These are phyloP conservation scores for Candida loeiensis DNA, from an alignment of 805 yeast genomes.

Conservation along the genomic window DNA sequence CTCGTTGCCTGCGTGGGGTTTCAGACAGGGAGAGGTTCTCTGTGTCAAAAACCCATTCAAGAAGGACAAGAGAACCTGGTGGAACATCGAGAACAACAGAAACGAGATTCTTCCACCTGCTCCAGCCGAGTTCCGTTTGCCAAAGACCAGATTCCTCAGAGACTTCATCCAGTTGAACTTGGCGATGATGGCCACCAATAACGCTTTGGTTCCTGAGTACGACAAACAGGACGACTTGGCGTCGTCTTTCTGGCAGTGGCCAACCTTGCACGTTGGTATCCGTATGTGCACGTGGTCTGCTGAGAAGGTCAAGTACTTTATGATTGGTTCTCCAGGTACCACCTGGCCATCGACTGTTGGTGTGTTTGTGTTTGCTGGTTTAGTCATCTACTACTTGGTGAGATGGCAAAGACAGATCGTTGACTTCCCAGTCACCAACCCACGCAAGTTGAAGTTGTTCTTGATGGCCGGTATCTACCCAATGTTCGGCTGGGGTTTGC, in stretches of 20 bases:
- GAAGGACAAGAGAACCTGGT: conserved; percentile 84
- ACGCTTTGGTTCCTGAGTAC: conserved; percentile 73
- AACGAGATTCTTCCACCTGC: conserved; percentile 59
- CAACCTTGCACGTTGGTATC: conserved; percentile 69
- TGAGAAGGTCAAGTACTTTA: conserved; percentile 55
- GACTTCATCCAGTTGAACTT: conserved; percentile 73
- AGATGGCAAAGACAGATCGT: conserved; percentile 72
- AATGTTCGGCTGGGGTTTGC: conserved; percentile 85
- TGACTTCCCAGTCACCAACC: conserved; percentile 46
- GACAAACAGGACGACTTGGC: conserved; percentile 72
- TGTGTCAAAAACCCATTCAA: conserved; percentile 66
- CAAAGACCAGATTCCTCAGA: conserved; percentile 71
- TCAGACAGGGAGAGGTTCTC: conserved; percentile 93
- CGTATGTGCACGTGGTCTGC: conserved; percentile 73
- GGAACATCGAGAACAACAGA: conserved; percentile 74
- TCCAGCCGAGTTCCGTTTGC: conserved; percentile 59
- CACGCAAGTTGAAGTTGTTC: conserved; percentile 47
- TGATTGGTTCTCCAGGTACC: conserved; percentile 66
- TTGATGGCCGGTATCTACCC: conserved; percentile 78
- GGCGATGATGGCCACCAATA: conserved; percentile 87
- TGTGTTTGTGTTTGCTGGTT: conserved; percentile 49
- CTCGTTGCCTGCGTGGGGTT: conserved; percentile 93
- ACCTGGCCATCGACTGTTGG: conserved; percentile 68
- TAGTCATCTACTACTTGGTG: conserved; percentile 38
- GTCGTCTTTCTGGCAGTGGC: conserved; percentile 86